A percentile compares a stretch with the other conserved stretches of the same genome.
Evolutionary conservation across 2,329 filamentous ascomycete genomes (phyloP).

Genomic region (Neofusicoccum laricinum): DNA sequence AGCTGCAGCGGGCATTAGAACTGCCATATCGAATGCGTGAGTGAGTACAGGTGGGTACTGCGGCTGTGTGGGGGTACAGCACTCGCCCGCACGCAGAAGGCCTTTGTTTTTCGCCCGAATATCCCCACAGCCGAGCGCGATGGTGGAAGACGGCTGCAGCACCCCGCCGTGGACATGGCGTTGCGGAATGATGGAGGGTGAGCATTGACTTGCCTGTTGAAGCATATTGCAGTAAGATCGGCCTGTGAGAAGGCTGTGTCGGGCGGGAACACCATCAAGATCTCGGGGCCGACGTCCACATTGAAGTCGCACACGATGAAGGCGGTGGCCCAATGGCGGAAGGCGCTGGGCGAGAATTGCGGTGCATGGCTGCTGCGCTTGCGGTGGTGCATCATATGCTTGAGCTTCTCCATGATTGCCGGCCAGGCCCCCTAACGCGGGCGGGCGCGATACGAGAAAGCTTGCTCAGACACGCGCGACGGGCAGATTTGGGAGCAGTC

Average conservation of each 20-base stretch:
- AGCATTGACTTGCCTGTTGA: slow-evolving; percentile 34
- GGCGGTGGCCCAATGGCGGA: slow-evolving; percentile 40
- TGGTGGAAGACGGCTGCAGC: not conserved
- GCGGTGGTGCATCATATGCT: slow-evolving; percentile 28
- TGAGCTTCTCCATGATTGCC: slow-evolving; percentile 33
- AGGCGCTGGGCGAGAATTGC: slow-evolving; percentile 20
- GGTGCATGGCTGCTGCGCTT: slow-evolving; percentile 1
- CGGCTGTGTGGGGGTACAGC: too few relatives aligned
- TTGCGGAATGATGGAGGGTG: not conserved
- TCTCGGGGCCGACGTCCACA: slow-evolving; percentile 42
- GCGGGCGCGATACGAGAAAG: not conserved
- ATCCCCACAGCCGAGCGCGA: too few relatives aligned
- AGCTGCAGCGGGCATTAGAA: slow-evolving; percentile 25
- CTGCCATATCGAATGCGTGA: not conserved
- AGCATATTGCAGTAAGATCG: slow-evolving; percentile 42
- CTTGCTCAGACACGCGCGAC: not conserved
- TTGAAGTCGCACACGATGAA: slow-evolving; percentile 46
- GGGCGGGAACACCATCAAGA: slow-evolving; percentile 41
- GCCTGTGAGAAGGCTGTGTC: slow-evolving; percentile 35
- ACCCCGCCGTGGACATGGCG: not conserved
- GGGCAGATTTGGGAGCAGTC: not conserved
- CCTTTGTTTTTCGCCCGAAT: too few relatives aligned
- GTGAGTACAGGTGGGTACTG: too few relatives aligned
- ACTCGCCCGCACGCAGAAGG: too few relatives aligned
- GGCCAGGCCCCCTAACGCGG: slow-evolving; percentile 6